Evolutionary conservation across 2,329 filamentous ascomycete species (phyloP).

Genomic region (Biscogniauxia sp.): DNA sequence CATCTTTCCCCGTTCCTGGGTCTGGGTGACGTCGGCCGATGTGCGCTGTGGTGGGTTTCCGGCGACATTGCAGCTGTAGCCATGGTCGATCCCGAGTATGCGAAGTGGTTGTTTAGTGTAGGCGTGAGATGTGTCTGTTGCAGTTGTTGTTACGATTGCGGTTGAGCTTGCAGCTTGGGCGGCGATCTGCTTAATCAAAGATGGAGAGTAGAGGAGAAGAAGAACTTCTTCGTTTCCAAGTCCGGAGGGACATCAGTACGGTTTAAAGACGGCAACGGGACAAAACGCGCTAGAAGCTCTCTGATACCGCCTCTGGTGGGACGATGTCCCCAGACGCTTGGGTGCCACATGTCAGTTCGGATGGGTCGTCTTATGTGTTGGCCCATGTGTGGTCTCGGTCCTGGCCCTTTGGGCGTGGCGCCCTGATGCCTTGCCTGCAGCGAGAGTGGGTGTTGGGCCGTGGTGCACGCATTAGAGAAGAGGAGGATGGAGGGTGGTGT

Average conservation of each 20-base stretch:
- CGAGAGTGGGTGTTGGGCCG: slow-evolving; percentile 25
- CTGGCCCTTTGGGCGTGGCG: slow-evolving; percentile 26
- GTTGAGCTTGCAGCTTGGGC: neutral
- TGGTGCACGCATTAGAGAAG: slow-evolving; percentile 26
- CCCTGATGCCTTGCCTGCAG: slow-evolving; percentile 14
- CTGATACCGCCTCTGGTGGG: slow-evolving; percentile 25
- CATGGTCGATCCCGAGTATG: slow-evolving; percentile 28
- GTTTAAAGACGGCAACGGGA: slow-evolving; percentile 17
- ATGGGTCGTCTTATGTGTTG: slow-evolving; percentile 31
- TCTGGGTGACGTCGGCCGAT: slow-evolving; percentile 42
- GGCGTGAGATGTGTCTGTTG: neutral
- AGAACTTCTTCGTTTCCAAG: neutral
- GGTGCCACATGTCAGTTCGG: slow-evolving; percentile 34
- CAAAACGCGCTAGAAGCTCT: slow-evolving; percentile 17
- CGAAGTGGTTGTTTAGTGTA: neutral
- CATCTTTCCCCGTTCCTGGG: slow-evolving; percentile 35
- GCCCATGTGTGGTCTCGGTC: slow-evolving; percentile 22
- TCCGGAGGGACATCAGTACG: slow-evolving; percentile 12
- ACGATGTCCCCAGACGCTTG: slow-evolving; percentile 26
- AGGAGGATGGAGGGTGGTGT: slow-evolving; percentile 13
- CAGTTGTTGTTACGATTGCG: neutral
- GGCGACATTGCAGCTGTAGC: slow-evolving; percentile 33
- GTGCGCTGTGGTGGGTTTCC: slow-evolving; percentile 34
- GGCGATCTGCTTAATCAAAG: slow-evolving; percentile 1
- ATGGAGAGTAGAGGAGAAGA: slow-evolving; percentile 8